Evolutionary conservation across 306 rosid genomes (phyloP), one percentile per base, ranked within the genome.

Genomic region (Cicer bijugum): DNA sequence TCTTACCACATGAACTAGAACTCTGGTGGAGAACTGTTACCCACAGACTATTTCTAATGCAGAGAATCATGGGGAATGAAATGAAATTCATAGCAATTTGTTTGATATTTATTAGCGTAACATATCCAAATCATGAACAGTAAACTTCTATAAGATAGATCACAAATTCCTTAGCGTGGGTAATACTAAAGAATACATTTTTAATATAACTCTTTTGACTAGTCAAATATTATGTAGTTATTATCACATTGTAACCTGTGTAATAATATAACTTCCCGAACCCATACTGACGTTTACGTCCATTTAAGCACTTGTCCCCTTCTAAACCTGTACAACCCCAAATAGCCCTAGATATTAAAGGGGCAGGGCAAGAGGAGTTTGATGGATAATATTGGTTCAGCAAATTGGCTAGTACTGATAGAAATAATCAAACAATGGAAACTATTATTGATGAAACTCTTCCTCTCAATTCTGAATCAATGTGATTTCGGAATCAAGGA

Each of bases 401-500:
- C 51, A 51, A 75, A 65, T 17, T 40, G 65, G 45, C 43, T 38
- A 20, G 12, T n/a, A 67, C 28, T 15, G 57, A 76, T 9, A 9
- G 60, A 20, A 65, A 66, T 16, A 44, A 39, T 43, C 39, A 67
- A 76, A 43, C 23, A 76, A 19, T 35, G 5, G 28, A 28, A 53
- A 71, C 47, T 55, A 44, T 40, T 11, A 53, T 17, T 55, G 9
- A 40, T 55, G 19, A 53, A 53, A 20, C 75, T 71, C 75, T 38
- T 39, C 23, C 33, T 47, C 48, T 40, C 9, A n/a, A 51, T 37
- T 69, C 44, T 33, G 20, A 9, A 69, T 11, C 72, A 64, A 23
- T 51, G 55, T 33, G 19, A 59, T 59, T 59, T 59, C 33, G 12
- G 71, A 74, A 50, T 64, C 67, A 67, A 55, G 37, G 75, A 19